Evolutionary conservation across 768 basidiomycete species (phyloP), one percentile per base, ranked within the genome.

Genomic region (Lactifluus hygrophoroides): DNA sequence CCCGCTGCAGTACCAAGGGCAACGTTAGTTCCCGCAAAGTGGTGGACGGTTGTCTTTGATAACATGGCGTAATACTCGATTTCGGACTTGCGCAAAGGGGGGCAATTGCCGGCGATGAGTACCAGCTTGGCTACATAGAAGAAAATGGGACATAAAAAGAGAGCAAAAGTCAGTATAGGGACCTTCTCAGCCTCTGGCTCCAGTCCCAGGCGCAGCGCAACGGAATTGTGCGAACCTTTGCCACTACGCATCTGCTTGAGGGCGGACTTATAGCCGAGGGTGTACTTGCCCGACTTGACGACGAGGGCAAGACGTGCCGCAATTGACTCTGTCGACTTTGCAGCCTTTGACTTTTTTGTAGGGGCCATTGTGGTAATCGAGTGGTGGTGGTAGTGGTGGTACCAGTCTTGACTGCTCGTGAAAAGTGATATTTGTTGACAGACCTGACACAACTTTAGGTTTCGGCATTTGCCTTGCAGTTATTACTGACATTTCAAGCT

Each of bases 41-140:
- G 94, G 77, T 98, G 96, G 57, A 98, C 95, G 57, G 90, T 85
- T 57, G 95, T 98, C 81, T 99, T 99, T 66, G 94, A 96, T 72
- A 99, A 82, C 94, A 96, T 96, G 77, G 94, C 96, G 72, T 98
- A 99, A 81, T 98, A 99, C 80, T 99, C 96, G 59, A 99, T 82
- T 81, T 99, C 96, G 61, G 95, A 97, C 75, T 96, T 96, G 75
- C 96, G 92, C 63, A 99, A 84, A 63, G 96, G 96, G 58, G 96
- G 96, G 79, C 94, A 96, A 79, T 99, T 99, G 67, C 93, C 94
- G 69, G 95, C 93, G 71, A 99, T 96, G 74, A 99, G 78, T 71
- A 99, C 88, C 66, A 99, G 91, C 78, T 96, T 98, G 75, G 95
- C 95, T 99, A 70, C 17, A 42, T 19, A 11, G 21, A 35, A 19